phyloP scores from a whole-genome alignment of 2,329 filamentous ascomycete species.

The Ophiostoma sp. region DNA sequence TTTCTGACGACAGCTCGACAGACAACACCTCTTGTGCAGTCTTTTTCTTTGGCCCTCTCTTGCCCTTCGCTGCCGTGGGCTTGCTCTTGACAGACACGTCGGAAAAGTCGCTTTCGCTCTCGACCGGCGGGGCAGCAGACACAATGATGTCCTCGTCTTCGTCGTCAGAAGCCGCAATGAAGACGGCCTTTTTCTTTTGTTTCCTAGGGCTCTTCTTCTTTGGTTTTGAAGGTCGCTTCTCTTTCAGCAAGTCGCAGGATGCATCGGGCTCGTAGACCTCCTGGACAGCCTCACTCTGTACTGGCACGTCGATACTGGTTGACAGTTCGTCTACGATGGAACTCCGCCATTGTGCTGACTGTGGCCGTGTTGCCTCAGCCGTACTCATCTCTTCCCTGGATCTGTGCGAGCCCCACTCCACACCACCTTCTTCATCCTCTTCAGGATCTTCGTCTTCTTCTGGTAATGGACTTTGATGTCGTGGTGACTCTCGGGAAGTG shows the following conservation, averaged over 20 bases:
- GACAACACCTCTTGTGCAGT: background rate
- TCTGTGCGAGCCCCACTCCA: background rate
- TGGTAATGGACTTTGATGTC: background rate
- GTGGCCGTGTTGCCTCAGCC: background rate
- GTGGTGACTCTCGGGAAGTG: background rate
- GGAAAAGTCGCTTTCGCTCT: background rate
- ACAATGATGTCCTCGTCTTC: background rate
- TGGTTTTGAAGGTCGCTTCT: background rate
- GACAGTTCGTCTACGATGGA: conserved; percentile 9
- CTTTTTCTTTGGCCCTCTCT: conserved; percentile 40
- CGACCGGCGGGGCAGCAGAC: background rate
- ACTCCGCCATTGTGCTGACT: too few species aligned
- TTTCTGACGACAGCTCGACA: background rate
- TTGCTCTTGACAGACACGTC: background rate
- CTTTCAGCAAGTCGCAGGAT: background rate
- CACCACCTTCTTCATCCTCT: background rate
- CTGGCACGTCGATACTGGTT: background rate
- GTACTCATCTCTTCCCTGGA: background rate
- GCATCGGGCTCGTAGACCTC: conserved; percentile 4
- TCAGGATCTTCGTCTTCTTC: background rate
- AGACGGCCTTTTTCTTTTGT: conserved; percentile 31
- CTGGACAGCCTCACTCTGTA: background rate
- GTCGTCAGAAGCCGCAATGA: conserved; percentile 19
- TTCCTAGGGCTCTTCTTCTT: conserved; percentile 33
- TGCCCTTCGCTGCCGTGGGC: conserved; percentile 32